These are phyloP conservation scores for Euphorbia schlechtendalii DNA, from an alignment of 441 rosid genomes.

Conservation along the genomic window DNA sequence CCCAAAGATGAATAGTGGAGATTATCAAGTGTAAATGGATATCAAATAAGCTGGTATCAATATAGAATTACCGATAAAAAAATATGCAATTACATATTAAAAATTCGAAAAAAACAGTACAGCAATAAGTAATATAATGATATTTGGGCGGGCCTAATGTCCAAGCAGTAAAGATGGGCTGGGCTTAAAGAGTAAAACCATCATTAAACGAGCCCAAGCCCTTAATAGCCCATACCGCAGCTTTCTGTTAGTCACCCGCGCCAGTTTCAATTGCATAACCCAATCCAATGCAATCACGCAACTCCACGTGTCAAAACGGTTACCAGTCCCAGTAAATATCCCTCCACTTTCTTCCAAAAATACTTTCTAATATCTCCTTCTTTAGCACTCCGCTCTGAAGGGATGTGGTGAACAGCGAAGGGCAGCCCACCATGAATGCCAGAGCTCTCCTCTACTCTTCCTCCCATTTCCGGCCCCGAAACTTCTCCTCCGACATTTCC, in stretches of 20 bases:
- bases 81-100: too few species aligned
- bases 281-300: conserved; percentile 12
- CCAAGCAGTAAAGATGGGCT: too few species aligned
- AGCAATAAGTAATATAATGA: too few species aligned
- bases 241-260: conserved; percentile 29
- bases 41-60: too few species aligned
- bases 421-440: conserved; percentile 72
- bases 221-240: conserved; percentile 25
- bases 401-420: neutral
- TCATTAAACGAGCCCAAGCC: too few species aligned
- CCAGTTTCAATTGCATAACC: conserved; percentile 7
- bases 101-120: too few species aligned
- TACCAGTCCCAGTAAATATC: conserved; percentile 48
- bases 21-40: too few species aligned
- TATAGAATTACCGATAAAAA: too few species aligned
- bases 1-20: too few species aligned
- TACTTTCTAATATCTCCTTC: neutral
- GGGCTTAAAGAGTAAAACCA: too few species aligned
- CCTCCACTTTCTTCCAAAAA: neutral
- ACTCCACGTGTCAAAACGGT: conserved; percentile 43
- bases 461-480: conserved; percentile 31
- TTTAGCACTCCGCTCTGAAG: neutral
- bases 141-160: too few species aligned
- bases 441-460: conserved; percentile 49
- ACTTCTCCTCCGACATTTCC: conserved; percentile 20